Percentiles rank a stretch among this genome's conserved stretches.
phyloP scores from a whole-genome alignment of 2,329 filamentous ascomycete species.

The Fusarium setosum region DNA sequence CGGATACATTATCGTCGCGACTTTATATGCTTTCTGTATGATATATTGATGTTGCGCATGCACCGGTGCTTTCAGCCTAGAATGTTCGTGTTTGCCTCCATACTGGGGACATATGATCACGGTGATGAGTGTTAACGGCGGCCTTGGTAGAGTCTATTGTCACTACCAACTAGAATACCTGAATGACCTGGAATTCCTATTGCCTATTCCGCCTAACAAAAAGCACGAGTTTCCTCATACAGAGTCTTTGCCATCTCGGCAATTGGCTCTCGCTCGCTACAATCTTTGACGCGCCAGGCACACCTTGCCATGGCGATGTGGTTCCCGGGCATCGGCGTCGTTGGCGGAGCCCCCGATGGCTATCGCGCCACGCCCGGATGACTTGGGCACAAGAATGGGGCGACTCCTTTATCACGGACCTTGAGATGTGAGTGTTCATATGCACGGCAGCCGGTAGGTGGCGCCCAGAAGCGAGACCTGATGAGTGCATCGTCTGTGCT shows the following conservation, averaged over 20 bases:
- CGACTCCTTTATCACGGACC: constrained; percentile 29
- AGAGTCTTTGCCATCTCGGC: constrained; percentile 7
- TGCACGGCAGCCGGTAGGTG: constrained; percentile 22
- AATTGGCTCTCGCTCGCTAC: constrained; percentile 20
- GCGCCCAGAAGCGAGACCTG: constrained; percentile 32
- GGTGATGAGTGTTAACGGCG: too few relatives aligned
- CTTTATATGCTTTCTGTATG: too few relatives aligned
- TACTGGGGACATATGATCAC: too few relatives aligned
- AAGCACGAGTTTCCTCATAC: not conserved
- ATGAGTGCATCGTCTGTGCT: constrained; percentile 35
- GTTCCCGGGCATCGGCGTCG: constrained; percentile 9
- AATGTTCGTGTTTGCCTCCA: too few relatives aligned
- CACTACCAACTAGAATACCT: too few relatives aligned
- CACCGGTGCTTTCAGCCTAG: too few relatives aligned
- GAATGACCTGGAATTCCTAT: not conserved
- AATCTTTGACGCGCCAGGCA: constrained; percentile 18
- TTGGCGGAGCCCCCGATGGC: constrained; percentile 24
- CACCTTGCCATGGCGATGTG: constrained; percentile 15
- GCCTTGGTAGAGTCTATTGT: too few relatives aligned
- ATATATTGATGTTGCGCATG: too few relatives aligned
- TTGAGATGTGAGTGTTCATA: constrained; percentile 11
- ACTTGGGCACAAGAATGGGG: constrained; percentile 20
- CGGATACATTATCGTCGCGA: too few relatives aligned
- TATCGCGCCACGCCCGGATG: constrained; percentile 16
- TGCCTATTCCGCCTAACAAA: not conserved